These are phyloP conservation scores for Sophora flavescens DNA, from an alignment of 306 rosid species.

Conservation along the genomic window DNA sequence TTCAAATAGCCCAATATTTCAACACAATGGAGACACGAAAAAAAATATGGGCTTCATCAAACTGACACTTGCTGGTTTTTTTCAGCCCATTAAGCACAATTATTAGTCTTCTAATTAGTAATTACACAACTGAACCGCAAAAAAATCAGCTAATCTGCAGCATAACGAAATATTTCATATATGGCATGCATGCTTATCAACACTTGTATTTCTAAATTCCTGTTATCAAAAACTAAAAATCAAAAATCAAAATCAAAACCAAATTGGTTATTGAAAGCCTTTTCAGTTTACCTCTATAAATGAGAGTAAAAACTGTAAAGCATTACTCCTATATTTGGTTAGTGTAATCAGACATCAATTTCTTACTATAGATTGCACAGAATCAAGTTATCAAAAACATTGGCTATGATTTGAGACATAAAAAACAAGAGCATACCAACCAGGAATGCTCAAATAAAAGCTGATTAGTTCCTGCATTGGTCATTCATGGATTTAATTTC, in stretches of 20 bases:
- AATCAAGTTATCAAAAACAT: slow-evolving; percentile 24
- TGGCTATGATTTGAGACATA: slow-evolving; percentile 23
- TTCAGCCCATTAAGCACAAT: slow-evolving; percentile 34
- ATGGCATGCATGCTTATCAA: neutral
- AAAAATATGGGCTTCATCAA: slow-evolving; percentile 49
- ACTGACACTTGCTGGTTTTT: neutral
- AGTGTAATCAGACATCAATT: slow-evolving; percentile 26
- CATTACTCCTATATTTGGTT: neutral
- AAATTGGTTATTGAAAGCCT: slow-evolving; percentile 9
- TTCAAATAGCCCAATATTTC: slow-evolving; percentile 41
- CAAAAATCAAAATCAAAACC: slow-evolving; percentile 10
- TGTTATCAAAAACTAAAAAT: neutral
- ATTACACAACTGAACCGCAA: neutral
- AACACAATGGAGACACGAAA: neutral
- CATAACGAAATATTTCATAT: slow-evolving; percentile 11
- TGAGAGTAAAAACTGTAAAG: neutral
- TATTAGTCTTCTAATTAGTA: slow-evolving; percentile 1
- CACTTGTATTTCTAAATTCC: slow-evolving; percentile 1
- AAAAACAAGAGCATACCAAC: slow-evolving; percentile 22
- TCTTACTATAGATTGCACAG: slow-evolving; percentile 16
- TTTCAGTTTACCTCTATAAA: neutral
- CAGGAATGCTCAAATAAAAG: neutral
- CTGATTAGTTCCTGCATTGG: slow-evolving; percentile 24
- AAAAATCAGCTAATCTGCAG: neutral
- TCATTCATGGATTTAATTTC: slow-evolving; percentile 1